Evolutionary conservation across 805 yeast species (phyloP).

Genomic region (Blastobotrys attinorum): DNA sequence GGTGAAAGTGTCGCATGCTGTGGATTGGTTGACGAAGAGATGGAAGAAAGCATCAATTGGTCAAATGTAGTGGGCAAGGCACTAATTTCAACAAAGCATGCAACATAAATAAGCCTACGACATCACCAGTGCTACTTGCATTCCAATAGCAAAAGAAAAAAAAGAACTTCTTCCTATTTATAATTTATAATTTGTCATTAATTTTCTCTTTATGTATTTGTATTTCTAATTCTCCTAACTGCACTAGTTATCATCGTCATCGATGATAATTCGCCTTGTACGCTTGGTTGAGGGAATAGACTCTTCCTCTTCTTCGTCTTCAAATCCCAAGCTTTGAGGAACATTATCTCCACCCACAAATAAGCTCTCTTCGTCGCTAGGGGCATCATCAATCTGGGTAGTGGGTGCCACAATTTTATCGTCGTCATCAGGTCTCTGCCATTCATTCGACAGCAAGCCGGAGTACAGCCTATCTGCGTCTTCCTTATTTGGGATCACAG

Average conservation of each 20-base stretch:
- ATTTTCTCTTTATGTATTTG: slow-evolving; percentile 6
- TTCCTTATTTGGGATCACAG: background rate
- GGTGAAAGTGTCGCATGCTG: slow-evolving; percentile 30
- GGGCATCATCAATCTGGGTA: background rate
- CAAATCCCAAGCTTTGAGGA: too few species aligned
- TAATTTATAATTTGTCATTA: too few species aligned
- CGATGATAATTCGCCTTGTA: slow-evolving; percentile 10
- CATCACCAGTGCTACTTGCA: too few species aligned
- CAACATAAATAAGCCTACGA: too few species aligned
- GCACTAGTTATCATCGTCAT: slow-evolving; percentile 19
- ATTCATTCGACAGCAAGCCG: background rate
- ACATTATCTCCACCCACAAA: background rate
- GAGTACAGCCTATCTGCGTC: background rate
- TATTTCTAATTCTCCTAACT: background rate
- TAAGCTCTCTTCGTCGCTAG: background rate
- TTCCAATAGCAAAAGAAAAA: too few species aligned
- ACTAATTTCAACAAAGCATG: slow-evolving; percentile 17
- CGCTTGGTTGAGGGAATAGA: slow-evolving; percentile 2
- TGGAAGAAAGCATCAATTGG: slow-evolving; percentile 30
- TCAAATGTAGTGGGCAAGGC: slow-evolving; percentile 20
- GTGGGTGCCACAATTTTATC: background rate
- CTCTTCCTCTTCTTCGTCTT: background rate
- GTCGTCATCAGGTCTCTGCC: background rate
- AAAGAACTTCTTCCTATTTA: too few species aligned
- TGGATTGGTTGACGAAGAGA: slow-evolving; percentile 27